phyloP scores from a whole-genome alignment of 306 rosid genomes.

The Acacia acuminata region DNA sequence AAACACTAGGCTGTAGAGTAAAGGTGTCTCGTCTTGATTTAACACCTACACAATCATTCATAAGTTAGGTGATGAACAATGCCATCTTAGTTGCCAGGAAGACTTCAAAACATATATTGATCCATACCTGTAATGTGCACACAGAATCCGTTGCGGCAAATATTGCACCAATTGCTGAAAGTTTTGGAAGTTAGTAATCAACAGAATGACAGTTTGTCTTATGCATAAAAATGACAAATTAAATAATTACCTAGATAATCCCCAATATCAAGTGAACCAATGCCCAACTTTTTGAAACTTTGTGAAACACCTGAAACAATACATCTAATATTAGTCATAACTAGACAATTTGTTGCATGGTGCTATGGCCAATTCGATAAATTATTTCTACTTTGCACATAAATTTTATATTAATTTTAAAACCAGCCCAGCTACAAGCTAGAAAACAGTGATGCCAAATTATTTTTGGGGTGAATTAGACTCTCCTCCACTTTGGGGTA shows the following conservation, averaged over 20 bases:
- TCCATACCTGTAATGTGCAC: slow-evolving; percentile 91
- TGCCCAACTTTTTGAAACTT: slow-evolving; percentile 65
- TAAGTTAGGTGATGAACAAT: slow-evolving; percentile 29
- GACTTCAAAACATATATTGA: slow-evolving; percentile 9
- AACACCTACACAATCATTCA: slow-evolving; percentile 68
- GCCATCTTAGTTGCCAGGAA: slow-evolving; percentile 25
- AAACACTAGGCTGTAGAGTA: slow-evolving; percentile 94
- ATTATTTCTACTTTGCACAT: background rate
- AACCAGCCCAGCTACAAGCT: slow-evolving; percentile 14
- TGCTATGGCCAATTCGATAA: background rate
- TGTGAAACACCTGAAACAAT: slow-evolving; percentile 68
- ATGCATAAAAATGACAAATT: slow-evolving; percentile 13
- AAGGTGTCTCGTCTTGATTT: slow-evolving; percentile 96
- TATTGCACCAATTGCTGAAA: slow-evolving; percentile 93
- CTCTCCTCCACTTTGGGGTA: background rate
- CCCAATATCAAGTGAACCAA: slow-evolving; percentile 70
- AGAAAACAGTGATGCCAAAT: background rate
- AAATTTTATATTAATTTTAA: background rate
- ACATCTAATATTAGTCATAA: slow-evolving; percentile 44
- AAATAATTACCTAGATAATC: slow-evolving; percentile 69
- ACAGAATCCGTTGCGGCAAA: slow-evolving; percentile 99
- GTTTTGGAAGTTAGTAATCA: slow-evolving; percentile 13
- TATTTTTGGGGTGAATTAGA: background rate
- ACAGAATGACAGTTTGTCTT: slow-evolving; percentile 21
- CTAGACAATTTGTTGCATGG: slow-evolving; percentile 7